These are phyloP conservation scores for Hypoxylon perforatum DNA, from an alignment of 495 filamentous ascomycete species.

Conservation along the genomic window DNA sequence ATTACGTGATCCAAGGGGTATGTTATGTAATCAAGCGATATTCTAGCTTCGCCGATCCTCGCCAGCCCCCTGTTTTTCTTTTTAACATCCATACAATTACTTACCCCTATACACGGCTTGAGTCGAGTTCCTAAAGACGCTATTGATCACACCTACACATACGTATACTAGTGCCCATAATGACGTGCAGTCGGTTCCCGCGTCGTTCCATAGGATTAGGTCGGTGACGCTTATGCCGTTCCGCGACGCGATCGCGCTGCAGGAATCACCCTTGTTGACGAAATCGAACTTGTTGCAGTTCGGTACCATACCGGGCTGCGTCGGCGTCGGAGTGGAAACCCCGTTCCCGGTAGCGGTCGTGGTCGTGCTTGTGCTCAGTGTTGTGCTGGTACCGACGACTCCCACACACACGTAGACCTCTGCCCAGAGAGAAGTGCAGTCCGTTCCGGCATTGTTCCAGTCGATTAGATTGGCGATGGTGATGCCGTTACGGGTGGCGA, in stretches of 20 bases:
- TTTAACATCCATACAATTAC: too few species aligned
- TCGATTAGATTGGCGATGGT: slow-evolving; percentile 43
- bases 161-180: not conserved
- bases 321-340: slow-evolving; percentile 46
- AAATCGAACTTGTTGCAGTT: slow-evolving; percentile 60
- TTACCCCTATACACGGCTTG: too few species aligned
- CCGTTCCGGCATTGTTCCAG: slow-evolving; percentile 56
- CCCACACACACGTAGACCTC: slow-evolving; percentile 47
- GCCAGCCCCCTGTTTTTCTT: too few species aligned
- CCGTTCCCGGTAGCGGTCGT: slow-evolving; percentile 33
- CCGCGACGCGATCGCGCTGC: not conserved
- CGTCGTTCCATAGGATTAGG: not conserved
- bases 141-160: not conserved
- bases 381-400: slow-evolving; percentile 26
- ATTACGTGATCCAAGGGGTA: too few species aligned
- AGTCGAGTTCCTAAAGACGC: not conserved
- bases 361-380: slow-evolving; percentile 4
- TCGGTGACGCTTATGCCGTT: not conserved
- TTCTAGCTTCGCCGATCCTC: too few species aligned
- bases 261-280: slow-evolving; percentile 10
- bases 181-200: not conserved
- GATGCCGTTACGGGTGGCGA: slow-evolving; percentile 48
- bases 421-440: slow-evolving; percentile 53
- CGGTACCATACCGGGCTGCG: slow-evolving; percentile 51
- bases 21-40: too few species aligned